Evolutionary conservation across 305 asterid species (phyloP).

Genomic region (Plantago rigida): DNA sequence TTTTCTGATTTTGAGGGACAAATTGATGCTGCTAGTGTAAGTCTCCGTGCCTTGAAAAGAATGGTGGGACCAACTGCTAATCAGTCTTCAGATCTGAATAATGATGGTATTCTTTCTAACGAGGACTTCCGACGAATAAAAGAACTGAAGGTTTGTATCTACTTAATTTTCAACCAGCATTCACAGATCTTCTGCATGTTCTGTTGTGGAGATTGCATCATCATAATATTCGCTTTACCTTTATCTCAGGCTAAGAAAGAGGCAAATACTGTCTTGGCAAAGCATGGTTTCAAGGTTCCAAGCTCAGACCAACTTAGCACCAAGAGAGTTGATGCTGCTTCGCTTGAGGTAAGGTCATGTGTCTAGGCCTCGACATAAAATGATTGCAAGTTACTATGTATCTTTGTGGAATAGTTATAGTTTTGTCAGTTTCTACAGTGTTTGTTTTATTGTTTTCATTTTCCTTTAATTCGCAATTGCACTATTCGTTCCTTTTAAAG

Average conservation of each 20-base stretch:
- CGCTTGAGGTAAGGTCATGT: slow-evolving; percentile 56
- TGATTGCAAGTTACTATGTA: not conserved
- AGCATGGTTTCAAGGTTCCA: slow-evolving; percentile 80
- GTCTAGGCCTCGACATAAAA: not conserved
- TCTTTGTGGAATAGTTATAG: not conserved
- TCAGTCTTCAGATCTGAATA: slow-evolving; percentile 24
- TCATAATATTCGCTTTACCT: slow-evolving; percentile 15
- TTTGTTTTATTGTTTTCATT: not conserved
- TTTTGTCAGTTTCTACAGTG: not conserved
- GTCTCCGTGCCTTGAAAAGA: slow-evolving; percentile 81
- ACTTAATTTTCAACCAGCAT: slow-evolving; percentile 8
- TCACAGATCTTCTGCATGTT: not conserved
- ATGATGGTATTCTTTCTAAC: slow-evolving; percentile 79
- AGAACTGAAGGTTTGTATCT: slow-evolving; percentile 60
- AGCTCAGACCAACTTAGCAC: slow-evolving; percentile 62
- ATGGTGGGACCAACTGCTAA: slow-evolving; percentile 43
- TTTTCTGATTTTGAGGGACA: slow-evolving; percentile 57
- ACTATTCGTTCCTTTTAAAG: slow-evolving; percentile 1
- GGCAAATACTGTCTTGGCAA: slow-evolving; percentile 47
- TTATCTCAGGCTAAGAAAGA: slow-evolving; percentile 53
- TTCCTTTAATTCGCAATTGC: slow-evolving; percentile 14
- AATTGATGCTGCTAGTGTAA: slow-evolving; percentile 46
- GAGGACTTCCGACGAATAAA: slow-evolving; percentile 84
- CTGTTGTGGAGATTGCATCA: not conserved
- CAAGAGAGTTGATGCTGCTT: slow-evolving; percentile 70